A percentile compares a stretch with the other conserved stretches of the same genome.
Evolutionary conservation across 2,329 filamentous ascomycete genomes (phyloP).

Genomic region (Cordyceps farinosa): DNA sequence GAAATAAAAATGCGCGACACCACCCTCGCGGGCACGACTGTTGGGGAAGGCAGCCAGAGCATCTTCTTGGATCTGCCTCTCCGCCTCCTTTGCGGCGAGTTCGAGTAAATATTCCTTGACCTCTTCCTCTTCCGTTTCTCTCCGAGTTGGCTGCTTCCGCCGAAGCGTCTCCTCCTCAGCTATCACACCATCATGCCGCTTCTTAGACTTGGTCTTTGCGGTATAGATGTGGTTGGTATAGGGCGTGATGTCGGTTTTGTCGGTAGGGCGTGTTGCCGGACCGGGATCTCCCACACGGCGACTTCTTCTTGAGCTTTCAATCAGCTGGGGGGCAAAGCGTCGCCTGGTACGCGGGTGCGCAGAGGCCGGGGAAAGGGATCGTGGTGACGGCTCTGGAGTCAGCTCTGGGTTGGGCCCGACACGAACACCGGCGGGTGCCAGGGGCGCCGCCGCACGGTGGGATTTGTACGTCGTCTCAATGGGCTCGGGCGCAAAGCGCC

Average conservation of each 20-base stretch:
- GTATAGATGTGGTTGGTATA: slow-evolving; percentile 60
- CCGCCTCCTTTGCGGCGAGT: slow-evolving; percentile 73
- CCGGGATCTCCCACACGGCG: slow-evolving; percentile 62
- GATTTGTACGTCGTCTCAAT: slow-evolving; percentile 69
- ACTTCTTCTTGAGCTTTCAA: slow-evolving; percentile 73
- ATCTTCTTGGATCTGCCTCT: slow-evolving; percentile 74
- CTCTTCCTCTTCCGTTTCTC: slow-evolving; percentile 71
- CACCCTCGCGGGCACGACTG: slow-evolving; percentile 65
- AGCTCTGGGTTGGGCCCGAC: slow-evolving; percentile 55
- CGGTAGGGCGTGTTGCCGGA: slow-evolving; percentile 59
- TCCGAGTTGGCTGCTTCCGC: slow-evolving; percentile 42
- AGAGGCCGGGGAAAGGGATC: slow-evolving; percentile 38
- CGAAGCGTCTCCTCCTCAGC: slow-evolving; percentile 22
- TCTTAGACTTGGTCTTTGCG: slow-evolving; percentile 38
- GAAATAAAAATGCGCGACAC: slow-evolving; percentile 67
- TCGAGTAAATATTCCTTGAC: slow-evolving; percentile 75
- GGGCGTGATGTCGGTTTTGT: slow-evolving; percentile 70
- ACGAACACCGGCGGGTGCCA: slow-evolving; percentile 17
- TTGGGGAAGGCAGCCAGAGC: slow-evolving; percentile 74
- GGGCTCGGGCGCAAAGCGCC: slow-evolving; percentile 65
- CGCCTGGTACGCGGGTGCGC: slow-evolving; percentile 21
- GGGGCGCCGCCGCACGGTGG: slow-evolving; percentile 36
- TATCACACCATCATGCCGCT: slow-evolving; percentile 32
- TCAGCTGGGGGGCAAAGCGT: slow-evolving; percentile 72
- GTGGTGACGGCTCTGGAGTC: slow-evolving; percentile 52